Evolutionary conservation across 2,329 filamentous ascomycete genomes (phyloP).

Genomic region (Pseudogymnoascus sp.): DNA sequence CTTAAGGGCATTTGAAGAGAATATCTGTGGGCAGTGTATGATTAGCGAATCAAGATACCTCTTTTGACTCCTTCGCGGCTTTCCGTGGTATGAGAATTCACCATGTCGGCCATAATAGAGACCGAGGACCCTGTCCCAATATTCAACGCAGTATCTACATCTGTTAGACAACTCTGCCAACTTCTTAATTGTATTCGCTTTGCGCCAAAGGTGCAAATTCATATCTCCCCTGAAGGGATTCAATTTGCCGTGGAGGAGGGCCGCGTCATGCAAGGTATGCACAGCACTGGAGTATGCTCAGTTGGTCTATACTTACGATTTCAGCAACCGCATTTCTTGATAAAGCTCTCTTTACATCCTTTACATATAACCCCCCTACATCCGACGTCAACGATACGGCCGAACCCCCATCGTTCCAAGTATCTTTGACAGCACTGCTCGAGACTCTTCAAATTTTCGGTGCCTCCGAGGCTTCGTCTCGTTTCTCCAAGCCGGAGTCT

Average conservation of each 20-base stretch:
- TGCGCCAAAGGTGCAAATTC: constrained; percentile 52
- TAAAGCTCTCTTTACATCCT: constrained; percentile 81
- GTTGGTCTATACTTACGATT: constrained; percentile 19
- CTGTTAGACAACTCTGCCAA: constrained; percentile 66
- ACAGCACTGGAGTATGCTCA: not conserved
- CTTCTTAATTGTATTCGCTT: constrained; percentile 54
- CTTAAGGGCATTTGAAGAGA: constrained; percentile 5
- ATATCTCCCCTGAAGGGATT: constrained; percentile 78
- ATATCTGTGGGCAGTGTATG: constrained; percentile 5
- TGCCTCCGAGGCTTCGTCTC: constrained; percentile 61
- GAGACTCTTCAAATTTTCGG: constrained; percentile 96
- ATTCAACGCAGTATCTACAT: constrained; percentile 71
- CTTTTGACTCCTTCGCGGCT: not conserved
- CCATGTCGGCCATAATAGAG: constrained; percentile 27
- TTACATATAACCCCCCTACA: constrained; percentile 55
- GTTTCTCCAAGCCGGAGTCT: constrained; percentile 51
- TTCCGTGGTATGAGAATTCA: constrained; percentile 14
- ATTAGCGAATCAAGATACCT: constrained; percentile 13
- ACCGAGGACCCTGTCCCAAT: constrained; percentile 41
- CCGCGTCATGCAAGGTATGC: constrained; percentile 79
- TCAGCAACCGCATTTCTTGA: constrained; percentile 75
- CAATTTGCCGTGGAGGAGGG: constrained; percentile 84
- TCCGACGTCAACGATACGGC: constrained; percentile 33
- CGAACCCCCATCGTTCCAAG: constrained; percentile 67
- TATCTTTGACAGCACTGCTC: constrained; percentile 79